Base-by-base conservation (phyloP, 106 monocot species). In the Platanthera zijinensis region DNA sequence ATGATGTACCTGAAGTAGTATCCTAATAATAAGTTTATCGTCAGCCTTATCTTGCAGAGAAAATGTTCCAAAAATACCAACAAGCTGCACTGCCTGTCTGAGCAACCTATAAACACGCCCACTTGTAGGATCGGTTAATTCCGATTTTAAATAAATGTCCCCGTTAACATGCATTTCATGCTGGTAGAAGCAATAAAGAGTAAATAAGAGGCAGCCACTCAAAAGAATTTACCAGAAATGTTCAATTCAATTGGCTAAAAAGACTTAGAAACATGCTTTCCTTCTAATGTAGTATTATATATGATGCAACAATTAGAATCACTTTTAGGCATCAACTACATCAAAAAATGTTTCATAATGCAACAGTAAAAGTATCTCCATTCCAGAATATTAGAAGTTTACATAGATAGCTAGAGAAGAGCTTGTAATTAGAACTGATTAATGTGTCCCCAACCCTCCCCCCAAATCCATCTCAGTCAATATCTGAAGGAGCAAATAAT, bases 121-220 rank as follows among this genome's bases (percentile, higher is more conserved):
- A 69, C 82, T 82, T 1, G 84, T 76, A 61, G 91, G 91, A 86
- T 99, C 91, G 51, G 80, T 61, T 12, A 99, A 80, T 57, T 94
- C 97, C 15, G 80, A 72, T 79, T 74, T 82, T 28, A 88, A 79
- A 28, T 94, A 70, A 75, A 99, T 82, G 17, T 94, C 94, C 39
- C 89, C 88, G 74, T 76, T 64, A 15, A 74, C 78, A 77, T 85
- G 82, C 97, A 99, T 94, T 84, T 99, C 97, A 56, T 85, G 79
- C 92, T 94, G 90, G 74, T 63, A 76, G 9, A 81, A 73, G 14
- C n/a, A 78, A 78, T 46, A 69, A 32, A 69, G 32, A 13, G 15
- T 69, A 39, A 69, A 69, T 4, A 46, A 69, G 9, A 69, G 3
- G 10, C 45, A 69, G 8, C 14, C 32, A 69, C 14, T 14, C 45